Percentiles rank a stretch among this genome's conserved stretches.
Evolutionary conservation across 345 rosid species (phyloP).

Genomic region (Eucalyptus marginata): DNA sequence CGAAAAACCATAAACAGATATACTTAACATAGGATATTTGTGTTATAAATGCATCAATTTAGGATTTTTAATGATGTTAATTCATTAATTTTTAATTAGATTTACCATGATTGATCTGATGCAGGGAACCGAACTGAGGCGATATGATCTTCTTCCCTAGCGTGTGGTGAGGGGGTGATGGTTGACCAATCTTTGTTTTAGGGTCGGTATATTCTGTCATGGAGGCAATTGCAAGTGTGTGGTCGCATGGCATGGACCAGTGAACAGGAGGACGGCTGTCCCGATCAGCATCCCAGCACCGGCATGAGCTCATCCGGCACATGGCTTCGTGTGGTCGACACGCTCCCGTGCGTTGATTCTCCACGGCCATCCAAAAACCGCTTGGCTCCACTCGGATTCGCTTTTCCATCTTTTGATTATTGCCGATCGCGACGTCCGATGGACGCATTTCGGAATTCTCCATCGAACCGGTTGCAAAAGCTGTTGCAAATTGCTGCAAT

Average conservation of each 20-base stretch:
- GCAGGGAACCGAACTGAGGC: not conserved
- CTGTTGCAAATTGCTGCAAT: not conserved
- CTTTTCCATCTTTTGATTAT: not conserved
- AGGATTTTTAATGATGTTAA: too few species aligned
- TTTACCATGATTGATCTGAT: not conserved
- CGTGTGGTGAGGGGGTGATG: not conserved
- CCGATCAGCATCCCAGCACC: not conserved
- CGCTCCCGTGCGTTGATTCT: not conserved
- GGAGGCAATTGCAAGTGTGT: not conserved
- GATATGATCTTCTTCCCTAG: not conserved
- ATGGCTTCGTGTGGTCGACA: not conserved
- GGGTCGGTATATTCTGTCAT: not conserved
- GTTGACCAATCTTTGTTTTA: not conserved
- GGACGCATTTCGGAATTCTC: not conserved
- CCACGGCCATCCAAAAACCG: not conserved
- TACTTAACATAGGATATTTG: too few species aligned
- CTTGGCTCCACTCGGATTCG: not conserved
- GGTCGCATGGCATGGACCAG: not conserved
- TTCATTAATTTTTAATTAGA: not conserved
- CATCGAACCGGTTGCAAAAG: not conserved
- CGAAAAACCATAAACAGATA: rapidly evolving
- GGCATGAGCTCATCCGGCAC: not conserved
- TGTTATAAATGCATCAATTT: rapidly evolving
- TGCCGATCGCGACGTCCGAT: not conserved
- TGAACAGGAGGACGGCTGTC: not conserved